Conservation (phyloP, 1,284 basidiomycete genomes). For the Cryptococcus depauperatus region DNA sequence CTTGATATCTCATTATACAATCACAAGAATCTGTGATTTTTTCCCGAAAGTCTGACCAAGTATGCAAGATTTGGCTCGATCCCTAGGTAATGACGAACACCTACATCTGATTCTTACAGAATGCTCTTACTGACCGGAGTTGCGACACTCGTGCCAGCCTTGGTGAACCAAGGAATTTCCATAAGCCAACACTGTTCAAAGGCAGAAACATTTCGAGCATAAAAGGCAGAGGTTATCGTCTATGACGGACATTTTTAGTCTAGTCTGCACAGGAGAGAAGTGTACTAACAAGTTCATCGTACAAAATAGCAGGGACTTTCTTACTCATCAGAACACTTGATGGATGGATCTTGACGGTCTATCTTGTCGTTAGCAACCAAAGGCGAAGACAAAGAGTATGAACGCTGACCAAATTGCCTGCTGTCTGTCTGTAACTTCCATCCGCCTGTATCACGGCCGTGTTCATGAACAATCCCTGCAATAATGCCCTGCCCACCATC, state of each 20-base stretch:
- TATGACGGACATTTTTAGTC: conserved; percentile 30
- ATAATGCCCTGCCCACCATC: conserved; percentile 58
- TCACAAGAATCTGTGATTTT: no score
- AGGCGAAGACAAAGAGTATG: neutral
- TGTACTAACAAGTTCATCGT: conserved; percentile 72
- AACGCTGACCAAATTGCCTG: conserved; percentile 65
- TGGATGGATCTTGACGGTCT: conserved; percentile 83
- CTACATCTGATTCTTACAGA: neutral
- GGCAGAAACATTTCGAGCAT: conserved; percentile 75
- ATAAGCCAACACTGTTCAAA: conserved; percentile 57
- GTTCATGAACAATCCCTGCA: conserved; percentile 69
- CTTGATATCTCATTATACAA: no score
- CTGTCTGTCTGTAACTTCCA: conserved; percentile 70
- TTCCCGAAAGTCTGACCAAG: no score
- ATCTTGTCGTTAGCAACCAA: conserved; percentile 1
- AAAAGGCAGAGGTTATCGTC: conserved; percentile 76
- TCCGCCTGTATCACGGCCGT: conserved; percentile 74
- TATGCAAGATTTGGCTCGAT: no score
- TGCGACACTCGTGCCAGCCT: conserved; percentile 16
- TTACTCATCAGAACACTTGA: conserved; percentile 68
- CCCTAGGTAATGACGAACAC: no score
- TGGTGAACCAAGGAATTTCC: conserved; percentile 42
- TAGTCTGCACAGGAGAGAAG: neutral
- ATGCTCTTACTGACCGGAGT: conserved; percentile 5
- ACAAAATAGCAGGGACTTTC: conserved; percentile 74